These are phyloP conservation scores for Boletus reticulatus DNA, from an alignment of 768 basidiomycete genomes.

Conservation along the genomic window DNA sequence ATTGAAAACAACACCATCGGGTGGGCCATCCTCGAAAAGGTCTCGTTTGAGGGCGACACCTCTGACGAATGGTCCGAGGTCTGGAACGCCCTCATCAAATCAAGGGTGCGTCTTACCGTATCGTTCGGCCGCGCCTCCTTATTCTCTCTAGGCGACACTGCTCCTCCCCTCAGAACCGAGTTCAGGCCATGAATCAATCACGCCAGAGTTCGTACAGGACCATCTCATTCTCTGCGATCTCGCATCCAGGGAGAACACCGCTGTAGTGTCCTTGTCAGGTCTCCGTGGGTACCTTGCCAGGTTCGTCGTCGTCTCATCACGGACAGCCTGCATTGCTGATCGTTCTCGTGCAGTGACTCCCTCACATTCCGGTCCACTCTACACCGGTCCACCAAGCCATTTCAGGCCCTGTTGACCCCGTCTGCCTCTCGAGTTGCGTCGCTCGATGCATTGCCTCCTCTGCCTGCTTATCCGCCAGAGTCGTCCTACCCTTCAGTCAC, in stretches of 20 bases:
- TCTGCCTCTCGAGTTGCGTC: conserved; percentile 36
- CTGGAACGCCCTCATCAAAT: conserved; percentile 58
- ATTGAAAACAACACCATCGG: conserved; percentile 64
- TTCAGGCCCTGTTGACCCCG: conserved; percentile 35
- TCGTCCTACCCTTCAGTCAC: conserved; percentile 48
- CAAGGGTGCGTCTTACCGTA: conserved; percentile 53
- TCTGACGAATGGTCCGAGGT: conserved; percentile 66
- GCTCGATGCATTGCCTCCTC: conserved; percentile 50
- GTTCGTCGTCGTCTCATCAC: conserved; percentile 37
- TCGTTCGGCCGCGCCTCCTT: not conserved
- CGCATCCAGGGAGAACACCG: conserved; percentile 42
- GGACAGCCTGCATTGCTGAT: conserved; percentile 32
- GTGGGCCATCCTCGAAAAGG: conserved; percentile 74
- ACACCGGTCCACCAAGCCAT: conserved; percentile 39
- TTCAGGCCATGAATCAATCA: conserved; percentile 53
- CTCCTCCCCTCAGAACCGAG: conserved; percentile 70
- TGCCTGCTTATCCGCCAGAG: conserved; percentile 41
- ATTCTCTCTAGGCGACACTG: conserved; percentile 61
- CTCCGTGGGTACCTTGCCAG: conserved; percentile 66
- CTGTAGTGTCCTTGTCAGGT: conserved; percentile 79
- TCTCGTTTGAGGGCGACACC: conserved; percentile 52
- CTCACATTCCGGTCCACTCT: conserved; percentile 46
- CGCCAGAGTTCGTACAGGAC: conserved; percentile 76
- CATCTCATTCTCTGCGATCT: conserved; percentile 73
- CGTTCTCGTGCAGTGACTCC: conserved; percentile 26